phyloP scores from a whole-genome alignment of 176 grass and related monocot genomes.

The Oropetium thomaeum region DNA sequence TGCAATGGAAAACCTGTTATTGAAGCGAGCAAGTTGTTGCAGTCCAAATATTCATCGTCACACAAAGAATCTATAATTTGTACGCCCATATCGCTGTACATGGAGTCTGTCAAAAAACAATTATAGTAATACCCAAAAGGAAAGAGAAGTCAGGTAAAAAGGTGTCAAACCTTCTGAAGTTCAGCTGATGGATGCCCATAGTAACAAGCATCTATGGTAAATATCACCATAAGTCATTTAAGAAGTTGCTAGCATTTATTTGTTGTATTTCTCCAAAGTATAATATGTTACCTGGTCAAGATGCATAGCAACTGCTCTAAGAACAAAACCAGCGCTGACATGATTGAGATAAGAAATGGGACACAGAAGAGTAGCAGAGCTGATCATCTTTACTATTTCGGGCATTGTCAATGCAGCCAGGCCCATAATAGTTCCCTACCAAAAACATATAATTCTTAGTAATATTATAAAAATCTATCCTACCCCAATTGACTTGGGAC shows the following conservation, averaged over 20 bases:
- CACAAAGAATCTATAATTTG: slow-evolving; percentile 81
- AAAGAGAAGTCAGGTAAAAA: slow-evolving; percentile 11
- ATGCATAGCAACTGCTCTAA: slow-evolving; percentile 76
- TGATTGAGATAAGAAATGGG: slow-evolving; percentile 97
- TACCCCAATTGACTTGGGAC: too few relatives aligned
- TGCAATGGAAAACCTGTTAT: slow-evolving; percentile 67
- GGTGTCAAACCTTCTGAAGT: slow-evolving; percentile 72
- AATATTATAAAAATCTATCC: background rate
- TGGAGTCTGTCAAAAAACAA: slow-evolving; percentile 29
- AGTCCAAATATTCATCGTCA: slow-evolving; percentile 70
- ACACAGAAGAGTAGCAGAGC: slow-evolving; percentile 89
- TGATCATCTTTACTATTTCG: slow-evolving; percentile 69
- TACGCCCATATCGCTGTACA: slow-evolving; percentile 54
- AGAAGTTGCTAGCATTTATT: slow-evolving; percentile 30
- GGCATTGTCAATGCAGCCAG: slow-evolving; percentile 79
- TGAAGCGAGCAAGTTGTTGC: slow-evolving; percentile 70
- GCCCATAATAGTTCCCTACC: slow-evolving; percentile 96
- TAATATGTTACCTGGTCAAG: slow-evolving; percentile 78
- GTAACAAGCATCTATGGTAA: slow-evolving; percentile 69
- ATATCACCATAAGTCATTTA: slow-evolving; percentile 25
- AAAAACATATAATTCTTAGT: slow-evolving; percentile 32
- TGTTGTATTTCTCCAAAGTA: slow-evolving; percentile 17
- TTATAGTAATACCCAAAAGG: slow-evolving; percentile 14
- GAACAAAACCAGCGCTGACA: slow-evolving; percentile 74
- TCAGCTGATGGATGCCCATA: slow-evolving; percentile 85